Evolutionary conservation across 1,139 yeast species (phyloP), one percentile per base, ranked within the genome.

Genomic region (Dujonia santamariae): DNA sequence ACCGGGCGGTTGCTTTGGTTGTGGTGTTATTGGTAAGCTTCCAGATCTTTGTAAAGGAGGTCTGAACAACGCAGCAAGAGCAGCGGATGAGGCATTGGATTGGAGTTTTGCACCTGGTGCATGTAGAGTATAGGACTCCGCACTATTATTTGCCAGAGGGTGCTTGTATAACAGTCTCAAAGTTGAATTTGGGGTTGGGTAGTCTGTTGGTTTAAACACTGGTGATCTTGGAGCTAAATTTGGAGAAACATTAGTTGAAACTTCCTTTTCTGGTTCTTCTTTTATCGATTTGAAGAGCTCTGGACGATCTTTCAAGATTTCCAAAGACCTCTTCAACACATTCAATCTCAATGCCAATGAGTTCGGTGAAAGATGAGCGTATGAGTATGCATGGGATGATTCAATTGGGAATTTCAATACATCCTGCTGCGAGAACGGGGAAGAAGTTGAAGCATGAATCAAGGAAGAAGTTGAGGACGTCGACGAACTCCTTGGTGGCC

Each of bases 381-480:
- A 86, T 0, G 95, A 85, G 51, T 84, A 86, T 2, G 95, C 84
- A 52, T 85, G 92, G 2, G 94, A 75, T 8, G 94, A 83, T 51
- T 84, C 92, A 15, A 80, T 77, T 4, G 95, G 87, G 51, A 83
- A 84, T 45, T 67, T 71, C 22, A 75, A 49, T 20, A 78, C 58
- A 32, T 70, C 75, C 14, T 39, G 37, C n/a, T n/a, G n/a, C n/a
- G n/a, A n/a, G n/a, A n/a, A n/a, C n/a, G n/a, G n/a, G n/a, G n/a
- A n/a, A n/a, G n/a, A n/a, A 14, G 33, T 9, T 11, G 28, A 12
- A 14, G 13, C 19, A 3, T 11, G 8, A 13, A 18, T n/a, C 11
- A 7, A 8, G 19, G 36, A 24, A 13, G 36, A 18, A 8, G 36
- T 22, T 3, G 36, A 30, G 8, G 34, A 26, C 11, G 27, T n/a